A percentile compares a stretch with the other conserved stretches of the same genome.
Evolutionary conservation across 495 filamentous ascomycete genomes (phyloP).

Genomic region (Daldinia loculata): DNA sequence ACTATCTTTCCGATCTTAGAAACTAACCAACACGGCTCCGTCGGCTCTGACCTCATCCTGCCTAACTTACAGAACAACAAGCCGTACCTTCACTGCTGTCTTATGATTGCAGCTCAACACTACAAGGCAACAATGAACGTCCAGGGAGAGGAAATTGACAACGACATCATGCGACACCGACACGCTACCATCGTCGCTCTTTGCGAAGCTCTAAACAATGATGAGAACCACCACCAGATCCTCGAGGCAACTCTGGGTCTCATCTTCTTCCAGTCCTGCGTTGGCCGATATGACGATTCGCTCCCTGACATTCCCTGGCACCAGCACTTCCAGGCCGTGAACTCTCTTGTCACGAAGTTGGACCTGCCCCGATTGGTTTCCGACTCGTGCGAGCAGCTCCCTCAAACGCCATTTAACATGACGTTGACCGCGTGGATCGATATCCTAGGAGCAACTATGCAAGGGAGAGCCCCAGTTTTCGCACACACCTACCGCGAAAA

Average conservation of each 20-base stretch:
- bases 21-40: slow-evolving; percentile 81
- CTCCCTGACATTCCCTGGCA: slow-evolving; percentile 96
- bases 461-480: slow-evolving; percentile 83
- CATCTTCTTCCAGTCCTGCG: slow-evolving; percentile 97
- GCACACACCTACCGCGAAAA: slow-evolving; percentile 93
- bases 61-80: slow-evolving; percentile 88
- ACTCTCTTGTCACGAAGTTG: slow-evolving; percentile 81
- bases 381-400: slow-evolving; percentile 62
- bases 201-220: slow-evolving; percentile 80
- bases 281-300: slow-evolving; percentile 83
- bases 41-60: slow-evolving; percentile 81
- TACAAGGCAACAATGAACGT: slow-evolving; percentile 78
- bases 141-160: slow-evolving; percentile 77
- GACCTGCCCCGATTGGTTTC: slow-evolving; percentile 74
- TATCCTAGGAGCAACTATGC: slow-evolving; percentile 93
- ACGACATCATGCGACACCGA: slow-evolving; percentile 92
- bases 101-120: slow-evolving; percentile 95
- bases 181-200: slow-evolving; percentile 87
- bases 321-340: slow-evolving; percentile 93
- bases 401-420: slow-evolving; percentile 92
- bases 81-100: slow-evolving; percentile 92
- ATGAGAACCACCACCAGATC: slow-evolving; percentile 85
- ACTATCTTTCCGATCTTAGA: slow-evolving; percentile 92
- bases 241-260: slow-evolving; percentile 94
- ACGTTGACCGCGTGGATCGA: slow-evolving; percentile 95